phyloP scores from a whole-genome alignment of 2,329 filamentous ascomycete genomes.

The Fusarium sp. region DNA sequence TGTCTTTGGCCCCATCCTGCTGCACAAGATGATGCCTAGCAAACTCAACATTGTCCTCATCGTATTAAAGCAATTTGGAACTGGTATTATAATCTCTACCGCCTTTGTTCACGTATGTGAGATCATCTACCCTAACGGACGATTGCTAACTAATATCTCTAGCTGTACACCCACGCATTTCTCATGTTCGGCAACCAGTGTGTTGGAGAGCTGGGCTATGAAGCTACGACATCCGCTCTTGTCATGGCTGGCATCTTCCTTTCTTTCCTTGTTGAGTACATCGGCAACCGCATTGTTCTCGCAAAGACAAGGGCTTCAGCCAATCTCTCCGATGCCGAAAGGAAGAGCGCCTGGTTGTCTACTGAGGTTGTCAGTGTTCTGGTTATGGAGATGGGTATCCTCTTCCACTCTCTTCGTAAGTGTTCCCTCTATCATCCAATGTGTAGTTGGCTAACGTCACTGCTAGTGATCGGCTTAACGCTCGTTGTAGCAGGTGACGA shows the following conservation, averaged over 20 bases:
- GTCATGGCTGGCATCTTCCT: constrained; percentile 79
- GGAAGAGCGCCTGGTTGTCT: constrained; percentile 43
- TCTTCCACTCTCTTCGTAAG: constrained; percentile 78
- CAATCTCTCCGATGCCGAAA: constrained; percentile 40
- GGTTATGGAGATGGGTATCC: constrained; percentile 77
- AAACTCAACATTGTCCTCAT: constrained; percentile 64
- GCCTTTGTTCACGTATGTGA: constrained; percentile 72
- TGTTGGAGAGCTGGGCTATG: constrained; percentile 72
- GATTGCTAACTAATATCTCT: not conserved
- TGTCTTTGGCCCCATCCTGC: constrained; percentile 74
- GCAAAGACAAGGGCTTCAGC: constrained; percentile 47
- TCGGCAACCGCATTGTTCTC: constrained; percentile 68
- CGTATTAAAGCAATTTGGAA: constrained; percentile 78
- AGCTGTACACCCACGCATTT: constrained; percentile 78
- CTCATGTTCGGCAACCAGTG: constrained; percentile 80
- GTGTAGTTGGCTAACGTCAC: constrained; percentile 2
- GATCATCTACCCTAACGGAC: not conserved
- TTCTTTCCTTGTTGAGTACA: constrained; percentile 77
- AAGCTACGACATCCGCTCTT: constrained; percentile 75
- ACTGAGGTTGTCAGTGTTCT: constrained; percentile 69
- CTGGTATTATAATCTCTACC: constrained; percentile 77
- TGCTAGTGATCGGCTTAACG: constrained; percentile 69
- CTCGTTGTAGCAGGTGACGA: constrained; percentile 68
- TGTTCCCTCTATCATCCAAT: not conserved
- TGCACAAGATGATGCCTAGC: constrained; percentile 66